These are phyloP conservation scores for Trebouxia sp. DNA, from an alignment of 139 green algal species.

Conservation along the genomic window DNA sequence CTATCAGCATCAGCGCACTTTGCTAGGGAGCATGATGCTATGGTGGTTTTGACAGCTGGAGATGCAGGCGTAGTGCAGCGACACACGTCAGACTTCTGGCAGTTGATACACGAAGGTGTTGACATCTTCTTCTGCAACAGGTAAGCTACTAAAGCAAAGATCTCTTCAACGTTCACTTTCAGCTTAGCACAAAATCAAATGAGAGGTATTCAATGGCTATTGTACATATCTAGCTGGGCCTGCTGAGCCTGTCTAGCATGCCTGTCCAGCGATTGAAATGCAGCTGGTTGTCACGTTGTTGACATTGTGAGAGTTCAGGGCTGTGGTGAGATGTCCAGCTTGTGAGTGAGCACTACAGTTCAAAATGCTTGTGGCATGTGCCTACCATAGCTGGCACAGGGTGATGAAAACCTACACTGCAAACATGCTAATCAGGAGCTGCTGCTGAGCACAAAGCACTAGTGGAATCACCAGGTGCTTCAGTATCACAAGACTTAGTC, in stretches of 20 bases:
- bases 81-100: slow-evolving; percentile 56
- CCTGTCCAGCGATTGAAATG: too few relatives aligned
- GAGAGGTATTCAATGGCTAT: too few relatives aligned
- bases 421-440: too few relatives aligned
- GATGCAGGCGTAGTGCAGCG: slow-evolving; percentile 82
- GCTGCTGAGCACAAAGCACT: not conserved
- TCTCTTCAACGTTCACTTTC: too few relatives aligned
- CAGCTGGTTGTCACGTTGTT: not conserved
- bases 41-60: slow-evolving; percentile 84
- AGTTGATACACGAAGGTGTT: slow-evolving; percentile 52
- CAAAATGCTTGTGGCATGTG: too few relatives aligned
- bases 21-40: slow-evolving; percentile 52
- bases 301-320: not conserved
- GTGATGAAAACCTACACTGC: not conserved
- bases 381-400: too few relatives aligned
- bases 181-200: too few relatives aligned
- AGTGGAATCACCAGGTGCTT: not conserved
- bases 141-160: too few relatives aligned
- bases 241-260: too few relatives aligned
- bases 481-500: not conserved
- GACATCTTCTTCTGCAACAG: slow-evolving; percentile 88
- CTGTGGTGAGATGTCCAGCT: not conserved
- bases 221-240: too few relatives aligned
- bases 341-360: not conserved
- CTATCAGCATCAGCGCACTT: slow-evolving; percentile 53